These are phyloP conservation scores for Fusarium buxicola DNA, from an alignment of 2,329 filamentous ascomycete species.

Conservation along the genomic window DNA sequence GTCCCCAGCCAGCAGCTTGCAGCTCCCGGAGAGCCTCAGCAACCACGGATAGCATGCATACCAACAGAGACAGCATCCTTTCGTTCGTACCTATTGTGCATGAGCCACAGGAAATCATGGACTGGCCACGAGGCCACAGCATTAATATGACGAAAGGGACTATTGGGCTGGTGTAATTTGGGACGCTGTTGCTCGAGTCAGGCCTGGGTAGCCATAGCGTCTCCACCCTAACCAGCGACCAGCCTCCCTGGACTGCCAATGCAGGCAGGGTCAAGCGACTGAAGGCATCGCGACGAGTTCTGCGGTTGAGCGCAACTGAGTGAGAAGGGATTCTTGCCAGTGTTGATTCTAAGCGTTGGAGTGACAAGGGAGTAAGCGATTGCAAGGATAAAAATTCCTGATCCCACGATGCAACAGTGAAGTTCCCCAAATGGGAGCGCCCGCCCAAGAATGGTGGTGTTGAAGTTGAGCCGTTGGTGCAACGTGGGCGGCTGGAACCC, in stretches of 20 bases:
- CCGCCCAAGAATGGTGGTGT: conserved; percentile 3
- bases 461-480: conserved; percentile 23
- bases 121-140: background rate
- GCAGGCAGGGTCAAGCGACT: background rate
- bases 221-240: conserved; percentile 4
- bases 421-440: background rate
- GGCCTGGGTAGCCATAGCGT: background rate
- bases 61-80: conserved; percentile 4
- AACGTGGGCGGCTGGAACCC: conserved; percentile 12
- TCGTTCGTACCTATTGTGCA: conserved; percentile 5
- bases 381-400: conserved; percentile 8
- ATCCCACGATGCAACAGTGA: conserved; percentile 3
- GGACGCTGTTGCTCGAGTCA: conserved; percentile 12
- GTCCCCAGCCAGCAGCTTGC: conserved; percentile 12
- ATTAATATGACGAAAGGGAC: background rate
- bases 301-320: background rate
- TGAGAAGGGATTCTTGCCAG: background rate
- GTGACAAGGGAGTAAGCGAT: conserved; percentile 1
- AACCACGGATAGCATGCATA: no score
- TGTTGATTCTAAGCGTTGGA: background rate
- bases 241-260: background rate
- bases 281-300: conserved; percentile 7
- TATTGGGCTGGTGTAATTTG: conserved; percentile 3
- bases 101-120: background rate
- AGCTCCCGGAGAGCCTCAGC: conserved; percentile 23